phyloP scores from a whole-genome alignment of 495 filamentous ascomycete genomes.

The Monascus purpureus region DNA sequence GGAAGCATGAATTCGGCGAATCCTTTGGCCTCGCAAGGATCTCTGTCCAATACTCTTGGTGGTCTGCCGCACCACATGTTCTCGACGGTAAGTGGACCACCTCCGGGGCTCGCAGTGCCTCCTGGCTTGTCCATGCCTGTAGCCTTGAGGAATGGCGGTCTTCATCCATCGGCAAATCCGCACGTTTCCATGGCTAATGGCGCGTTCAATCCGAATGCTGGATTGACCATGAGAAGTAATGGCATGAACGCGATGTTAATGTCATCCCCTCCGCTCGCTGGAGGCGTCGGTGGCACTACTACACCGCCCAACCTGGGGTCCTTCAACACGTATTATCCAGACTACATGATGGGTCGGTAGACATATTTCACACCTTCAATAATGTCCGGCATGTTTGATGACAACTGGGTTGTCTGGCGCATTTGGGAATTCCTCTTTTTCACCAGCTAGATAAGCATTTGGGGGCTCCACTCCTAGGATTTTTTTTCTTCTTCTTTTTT shows the following conservation, averaged over 20 bases:
- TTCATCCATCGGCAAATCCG: slow-evolving; percentile 19
- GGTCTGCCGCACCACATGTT: slow-evolving; percentile 48
- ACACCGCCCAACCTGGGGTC: slow-evolving; percentile 27
- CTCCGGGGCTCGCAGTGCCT: slow-evolving; percentile 56
- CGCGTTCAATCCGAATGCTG: slow-evolving; percentile 28
- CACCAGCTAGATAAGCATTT: slow-evolving; percentile 34
- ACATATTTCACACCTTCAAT: slow-evolving; percentile 16
- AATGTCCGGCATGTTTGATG: slow-evolving; percentile 37
- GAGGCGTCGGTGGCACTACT: slow-evolving; percentile 22
- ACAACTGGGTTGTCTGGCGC: slow-evolving; percentile 33
- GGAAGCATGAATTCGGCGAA: slow-evolving; percentile 38
- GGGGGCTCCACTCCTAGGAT: slow-evolving; percentile 22
- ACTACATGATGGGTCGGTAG: slow-evolving; percentile 49
- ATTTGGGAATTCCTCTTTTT: slow-evolving; percentile 27
- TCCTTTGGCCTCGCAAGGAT: slow-evolving; percentile 34
- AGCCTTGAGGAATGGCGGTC: slow-evolving; percentile 19
- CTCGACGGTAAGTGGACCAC: slow-evolving; percentile 59
- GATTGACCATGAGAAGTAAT: slow-evolving; percentile 7
- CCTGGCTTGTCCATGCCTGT: slow-evolving; percentile 44
- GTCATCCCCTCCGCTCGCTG: slow-evolving; percentile 20
- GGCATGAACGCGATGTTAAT: slow-evolving; percentile 27
- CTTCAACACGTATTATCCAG: slow-evolving; percentile 35
- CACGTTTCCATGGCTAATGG: slow-evolving; percentile 23
- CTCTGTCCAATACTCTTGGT: slow-evolving; percentile 35
- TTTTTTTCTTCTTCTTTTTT: slow-evolving; percentile 3